These are phyloP conservation scores for Penicillium sp. DNA, from an alignment of 2,329 filamentous ascomycete genomes.

Conservation along the genomic window DNA sequence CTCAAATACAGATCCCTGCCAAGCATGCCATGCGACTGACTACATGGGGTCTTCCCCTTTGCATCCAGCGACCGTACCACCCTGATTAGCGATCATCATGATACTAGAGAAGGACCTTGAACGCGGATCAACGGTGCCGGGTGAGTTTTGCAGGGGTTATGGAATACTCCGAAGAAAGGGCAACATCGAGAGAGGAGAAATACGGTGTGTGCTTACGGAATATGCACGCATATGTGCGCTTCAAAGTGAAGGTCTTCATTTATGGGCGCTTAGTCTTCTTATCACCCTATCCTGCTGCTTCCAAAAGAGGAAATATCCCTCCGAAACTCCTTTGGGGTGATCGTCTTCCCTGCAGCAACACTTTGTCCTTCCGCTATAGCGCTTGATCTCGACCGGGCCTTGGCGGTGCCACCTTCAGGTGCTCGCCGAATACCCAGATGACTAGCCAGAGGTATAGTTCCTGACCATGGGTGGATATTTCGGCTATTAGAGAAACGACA, in stretches of 20 bases:
- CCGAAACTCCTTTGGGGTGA: background rate
- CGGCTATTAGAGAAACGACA: background rate
- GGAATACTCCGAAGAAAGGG: background rate
- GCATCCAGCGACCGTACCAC: background rate
- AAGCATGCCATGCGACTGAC: background rate
- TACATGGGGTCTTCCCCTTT: background rate
- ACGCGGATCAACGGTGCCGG: background rate
- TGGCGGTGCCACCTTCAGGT: background rate
- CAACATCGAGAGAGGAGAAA: background rate
- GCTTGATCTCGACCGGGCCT: background rate
- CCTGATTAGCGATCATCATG: background rate
- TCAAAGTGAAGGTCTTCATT: background rate
- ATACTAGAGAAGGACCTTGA: too few species aligned
- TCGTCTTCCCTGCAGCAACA: background rate
- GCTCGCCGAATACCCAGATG: background rate
- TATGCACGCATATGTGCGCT: background rate
- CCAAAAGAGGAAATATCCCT: background rate
- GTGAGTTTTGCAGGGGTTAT: background rate
- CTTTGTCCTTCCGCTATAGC: background rate
- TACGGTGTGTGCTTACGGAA: background rate
- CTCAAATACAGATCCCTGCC: background rate
- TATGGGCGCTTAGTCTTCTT: background rate
- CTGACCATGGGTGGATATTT: background rate
- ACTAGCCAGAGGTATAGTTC: background rate
- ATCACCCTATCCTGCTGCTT: background rate